Conservation (phyloP, 164 flowering plant species). For the Aristolochia fimbriata region DNA sequence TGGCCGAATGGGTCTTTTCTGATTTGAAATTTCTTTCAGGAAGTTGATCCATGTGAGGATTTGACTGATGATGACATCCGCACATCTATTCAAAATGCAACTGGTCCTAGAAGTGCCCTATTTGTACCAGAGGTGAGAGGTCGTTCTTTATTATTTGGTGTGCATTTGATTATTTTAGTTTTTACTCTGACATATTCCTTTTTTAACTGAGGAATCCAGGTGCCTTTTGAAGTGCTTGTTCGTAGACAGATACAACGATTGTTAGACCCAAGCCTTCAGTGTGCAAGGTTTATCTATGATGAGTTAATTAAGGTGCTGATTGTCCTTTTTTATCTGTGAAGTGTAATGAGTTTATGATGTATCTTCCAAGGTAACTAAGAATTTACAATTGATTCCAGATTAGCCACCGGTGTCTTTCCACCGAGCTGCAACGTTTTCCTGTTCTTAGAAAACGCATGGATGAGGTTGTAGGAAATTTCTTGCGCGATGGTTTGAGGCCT, state of each 20-base stretch:
- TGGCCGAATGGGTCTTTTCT: slow-evolving; percentile 2
- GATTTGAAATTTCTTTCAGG: slow-evolving; percentile 31
- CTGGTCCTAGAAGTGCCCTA: slow-evolving; percentile 81
- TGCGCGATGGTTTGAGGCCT: slow-evolving; percentile 80
- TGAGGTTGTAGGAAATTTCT: slow-evolving; percentile 73
- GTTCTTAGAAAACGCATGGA: slow-evolving; percentile 83
- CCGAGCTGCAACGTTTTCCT: slow-evolving; percentile 80
- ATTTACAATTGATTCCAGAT: slow-evolving; percentile 39
- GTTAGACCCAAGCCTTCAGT: slow-evolving; percentile 91
- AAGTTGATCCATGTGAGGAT: slow-evolving; percentile 97
- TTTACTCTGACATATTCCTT: background rate
- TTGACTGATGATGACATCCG: slow-evolving; percentile 91
- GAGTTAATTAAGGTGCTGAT: slow-evolving; percentile 64
- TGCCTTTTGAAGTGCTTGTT: slow-evolving; percentile 89
- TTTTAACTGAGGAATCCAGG: slow-evolving; percentile 25
- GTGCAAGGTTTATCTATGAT: slow-evolving; percentile 87
- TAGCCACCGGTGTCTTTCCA: slow-evolving; percentile 70
- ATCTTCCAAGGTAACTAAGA: too few species aligned
- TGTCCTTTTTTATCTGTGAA: background rate
- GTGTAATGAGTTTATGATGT: too few species aligned
- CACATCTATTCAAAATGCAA: slow-evolving; percentile 94
- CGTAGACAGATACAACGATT: slow-evolving; percentile 85
- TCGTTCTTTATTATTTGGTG: background rate
- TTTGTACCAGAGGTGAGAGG: slow-evolving; percentile 87
- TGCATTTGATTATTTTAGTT: background rate